Evolutionary conservation across 495 filamentous ascomycete genomes (phyloP).

Genomic region (Tuber aestivum): DNA sequence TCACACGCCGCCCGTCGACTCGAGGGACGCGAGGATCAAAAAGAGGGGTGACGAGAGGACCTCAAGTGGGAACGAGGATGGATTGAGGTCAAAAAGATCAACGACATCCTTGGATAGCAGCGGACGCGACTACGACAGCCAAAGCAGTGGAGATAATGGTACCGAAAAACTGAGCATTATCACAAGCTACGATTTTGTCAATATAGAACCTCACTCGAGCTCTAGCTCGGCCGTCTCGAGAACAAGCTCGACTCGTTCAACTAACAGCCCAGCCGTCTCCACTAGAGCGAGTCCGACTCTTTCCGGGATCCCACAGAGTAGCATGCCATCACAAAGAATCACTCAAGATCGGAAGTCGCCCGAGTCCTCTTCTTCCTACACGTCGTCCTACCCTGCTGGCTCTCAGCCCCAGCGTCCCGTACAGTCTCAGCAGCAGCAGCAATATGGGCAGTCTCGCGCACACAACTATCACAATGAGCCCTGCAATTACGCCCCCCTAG

Average conservation of each 20-base stretch:
- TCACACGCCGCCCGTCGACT: constrained; percentile 60
- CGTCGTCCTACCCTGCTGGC: constrained; percentile 34
- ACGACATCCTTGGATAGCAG: constrained; percentile 22
- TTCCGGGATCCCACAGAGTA: constrained; percentile 36
- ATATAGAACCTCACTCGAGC: constrained; percentile 48
- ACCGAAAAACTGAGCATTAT: constrained; percentile 40
- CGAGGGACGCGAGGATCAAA: constrained; percentile 38
- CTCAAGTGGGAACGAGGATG: constrained; percentile 27
- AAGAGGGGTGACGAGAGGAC: constrained; percentile 47
- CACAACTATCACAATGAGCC: constrained; percentile 41
- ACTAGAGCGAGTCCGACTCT: constrained; percentile 37
- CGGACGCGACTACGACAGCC: constrained; percentile 29
- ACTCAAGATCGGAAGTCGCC: constrained; percentile 30
- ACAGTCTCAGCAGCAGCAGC: constrained; percentile 33
- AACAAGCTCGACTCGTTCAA: constrained; percentile 35
- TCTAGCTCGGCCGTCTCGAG: constrained; percentile 40
- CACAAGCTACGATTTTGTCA: constrained; percentile 51
- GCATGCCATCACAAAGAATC: constrained; percentile 37
- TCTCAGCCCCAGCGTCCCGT: constrained; percentile 23
- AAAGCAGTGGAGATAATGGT: constrained; percentile 25
- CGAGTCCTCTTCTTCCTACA: constrained; percentile 28
- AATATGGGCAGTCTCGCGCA: constrained; percentile 29
- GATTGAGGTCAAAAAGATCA: constrained; percentile 25
- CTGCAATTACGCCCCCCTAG: constrained; percentile 39
- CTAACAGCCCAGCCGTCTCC: constrained; percentile 28